Percentiles rank a stretch among this genome's conserved stretches.
phyloP scores from a whole-genome alignment of 768 basidiomycete genomes.

The Termitomyces sp. region DNA sequence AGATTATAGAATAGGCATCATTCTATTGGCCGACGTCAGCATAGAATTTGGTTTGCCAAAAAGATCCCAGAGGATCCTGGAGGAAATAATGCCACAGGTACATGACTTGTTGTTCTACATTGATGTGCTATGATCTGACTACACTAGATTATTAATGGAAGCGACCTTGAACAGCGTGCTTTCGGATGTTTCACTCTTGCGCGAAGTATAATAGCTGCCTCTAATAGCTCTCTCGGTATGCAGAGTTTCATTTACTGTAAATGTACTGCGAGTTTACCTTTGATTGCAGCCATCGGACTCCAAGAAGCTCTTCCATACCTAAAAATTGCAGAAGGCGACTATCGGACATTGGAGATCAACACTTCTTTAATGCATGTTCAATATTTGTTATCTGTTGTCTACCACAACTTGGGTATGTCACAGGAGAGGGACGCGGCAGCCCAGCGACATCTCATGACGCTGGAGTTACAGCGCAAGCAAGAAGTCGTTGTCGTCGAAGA shows the following conservation, averaged over 20 bases:
- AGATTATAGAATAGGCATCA: constrained; percentile 61
- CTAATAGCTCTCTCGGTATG: constrained; percentile 42
- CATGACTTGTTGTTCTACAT: constrained; percentile 6
- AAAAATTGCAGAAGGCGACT: constrained; percentile 61
- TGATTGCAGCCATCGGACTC: constrained; percentile 32
- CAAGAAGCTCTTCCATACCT: constrained; percentile 58
- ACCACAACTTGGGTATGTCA: constrained; percentile 59
- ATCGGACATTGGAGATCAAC: constrained; percentile 49
- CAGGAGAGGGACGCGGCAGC: constrained; percentile 51
- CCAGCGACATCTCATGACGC: constrained; percentile 39
- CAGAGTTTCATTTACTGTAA: not conserved
- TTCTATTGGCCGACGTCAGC: constrained; percentile 72
- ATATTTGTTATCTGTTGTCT: constrained; percentile 64
- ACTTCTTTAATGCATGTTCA: constrained; percentile 61
- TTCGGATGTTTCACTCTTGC: constrained; percentile 70
- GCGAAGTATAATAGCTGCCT: constrained; percentile 60
- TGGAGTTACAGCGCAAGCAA: constrained; percentile 31
- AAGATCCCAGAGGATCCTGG: constrained; percentile 56
- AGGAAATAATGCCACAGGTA: constrained; percentile 82
- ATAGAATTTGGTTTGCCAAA: constrained; percentile 74
- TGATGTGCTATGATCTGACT: not conserved
- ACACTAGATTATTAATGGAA: constrained; percentile 58
- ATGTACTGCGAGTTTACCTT: not conserved
- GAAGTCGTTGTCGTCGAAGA: constrained; percentile 43
- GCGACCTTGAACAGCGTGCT: constrained; percentile 72